Conservation (phyloP, 805 yeast species). For the Yarrowia hollandica region DNA sequence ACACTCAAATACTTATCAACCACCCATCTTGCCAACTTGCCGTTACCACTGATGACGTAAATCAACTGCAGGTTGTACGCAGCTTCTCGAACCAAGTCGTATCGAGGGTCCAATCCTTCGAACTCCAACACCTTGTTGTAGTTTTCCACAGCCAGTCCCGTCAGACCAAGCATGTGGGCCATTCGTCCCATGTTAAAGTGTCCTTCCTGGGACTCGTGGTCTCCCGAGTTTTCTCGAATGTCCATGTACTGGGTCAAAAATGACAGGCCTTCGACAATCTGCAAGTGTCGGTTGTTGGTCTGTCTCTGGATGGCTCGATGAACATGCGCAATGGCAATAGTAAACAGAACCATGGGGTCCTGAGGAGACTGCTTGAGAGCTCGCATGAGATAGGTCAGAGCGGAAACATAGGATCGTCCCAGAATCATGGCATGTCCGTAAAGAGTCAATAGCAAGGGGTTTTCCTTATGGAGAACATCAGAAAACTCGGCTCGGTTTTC, state of each 20-base stretch:
- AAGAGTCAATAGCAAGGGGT: conserved; percentile 70
- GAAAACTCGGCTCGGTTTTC: conserved; percentile 45
- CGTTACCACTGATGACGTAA: conserved; percentile 74
- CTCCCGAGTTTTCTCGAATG: conserved; percentile 43
- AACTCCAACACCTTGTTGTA: conserved; percentile 65
- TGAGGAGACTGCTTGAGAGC: conserved; percentile 64
- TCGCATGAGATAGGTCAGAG: conserved; percentile 73
- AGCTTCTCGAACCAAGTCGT: conserved; percentile 69
- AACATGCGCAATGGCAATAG: conserved; percentile 75
- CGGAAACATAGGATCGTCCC: conserved; percentile 78
- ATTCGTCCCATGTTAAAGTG: conserved; percentile 80
- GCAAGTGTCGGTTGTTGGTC: conserved; percentile 81
- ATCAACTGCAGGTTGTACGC: conserved; percentile 82
- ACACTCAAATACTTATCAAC: conserved; percentile 65
- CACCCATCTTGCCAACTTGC: conserved; percentile 58
- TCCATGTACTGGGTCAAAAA: conserved; percentile 71
- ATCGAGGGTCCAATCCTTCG: conserved; percentile 47
- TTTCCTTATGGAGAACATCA: conserved; percentile 36
- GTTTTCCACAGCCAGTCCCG: conserved; percentile 67
- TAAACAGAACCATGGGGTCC: conserved; percentile 77
- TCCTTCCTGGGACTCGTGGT: conserved; percentile 68
- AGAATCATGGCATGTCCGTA: conserved; percentile 80
- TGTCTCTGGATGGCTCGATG: conserved; percentile 92
- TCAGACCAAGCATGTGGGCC: conserved; percentile 79
- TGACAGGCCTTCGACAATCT: conserved; percentile 82